phyloP scores from a whole-genome alignment of 1,284 basidiomycete species.

The Leccinum proliferum region DNA sequence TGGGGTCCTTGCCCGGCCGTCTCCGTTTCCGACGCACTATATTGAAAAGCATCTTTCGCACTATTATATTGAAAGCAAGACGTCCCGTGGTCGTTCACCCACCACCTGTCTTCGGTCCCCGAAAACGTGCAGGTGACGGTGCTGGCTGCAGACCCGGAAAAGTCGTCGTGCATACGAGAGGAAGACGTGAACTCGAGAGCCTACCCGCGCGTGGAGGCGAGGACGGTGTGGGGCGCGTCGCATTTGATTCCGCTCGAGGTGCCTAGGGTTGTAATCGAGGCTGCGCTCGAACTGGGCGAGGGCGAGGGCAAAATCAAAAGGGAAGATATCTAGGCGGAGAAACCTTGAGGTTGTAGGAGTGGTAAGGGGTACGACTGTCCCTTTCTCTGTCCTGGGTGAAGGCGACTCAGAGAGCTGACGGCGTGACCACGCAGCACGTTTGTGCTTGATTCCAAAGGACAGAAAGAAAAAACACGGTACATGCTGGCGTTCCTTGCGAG shows the following conservation, averaged over 20 bases:
- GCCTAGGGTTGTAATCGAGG: constrained; percentile 1
- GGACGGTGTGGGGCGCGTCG: constrained; percentile 7
- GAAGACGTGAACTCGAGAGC: constrained; percentile 6
- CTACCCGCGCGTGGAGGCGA: constrained; percentile 11
- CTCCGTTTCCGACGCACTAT: no score
- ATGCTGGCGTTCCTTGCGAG: no score
- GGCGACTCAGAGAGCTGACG: neutral
- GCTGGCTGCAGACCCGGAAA: constrained; percentile 16
- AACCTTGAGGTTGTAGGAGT: neutral
- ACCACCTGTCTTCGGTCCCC: constrained; percentile 2
- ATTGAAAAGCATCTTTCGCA: no score
- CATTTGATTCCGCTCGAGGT: constrained; percentile 9
- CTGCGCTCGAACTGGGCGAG: neutral
- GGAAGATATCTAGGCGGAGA: neutral
- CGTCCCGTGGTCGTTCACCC: constrained; percentile 14
- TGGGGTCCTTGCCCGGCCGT: no score
- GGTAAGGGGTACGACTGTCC: neutral
- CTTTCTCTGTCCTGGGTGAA: neutral
- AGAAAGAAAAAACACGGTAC: neutral
- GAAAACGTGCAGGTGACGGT: constrained; percentile 12
- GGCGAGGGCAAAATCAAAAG: neutral
- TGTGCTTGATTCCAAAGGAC: neutral
- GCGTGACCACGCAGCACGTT: neutral
- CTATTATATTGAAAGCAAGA: no score
- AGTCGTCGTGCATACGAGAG: neutral